phyloP scores from a whole-genome alignment of 2,329 filamentous ascomycete species.

The Venturia nashicola region DNA sequence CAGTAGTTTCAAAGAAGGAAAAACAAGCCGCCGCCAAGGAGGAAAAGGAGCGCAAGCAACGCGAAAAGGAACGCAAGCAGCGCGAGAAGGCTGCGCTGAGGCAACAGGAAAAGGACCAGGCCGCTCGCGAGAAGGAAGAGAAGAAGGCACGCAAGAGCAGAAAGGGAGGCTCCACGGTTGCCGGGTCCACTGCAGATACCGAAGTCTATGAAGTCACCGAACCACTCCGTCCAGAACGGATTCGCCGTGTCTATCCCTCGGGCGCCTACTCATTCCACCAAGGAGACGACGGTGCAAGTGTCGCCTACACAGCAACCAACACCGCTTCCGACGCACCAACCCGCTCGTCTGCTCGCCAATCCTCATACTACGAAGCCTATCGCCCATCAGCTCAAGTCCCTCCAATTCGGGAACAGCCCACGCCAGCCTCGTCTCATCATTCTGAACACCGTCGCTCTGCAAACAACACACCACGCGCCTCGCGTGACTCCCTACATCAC shows the following conservation, averaged over 20 bases:
- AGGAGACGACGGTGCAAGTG: slow-evolving; percentile 34
- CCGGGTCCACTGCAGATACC: neutral
- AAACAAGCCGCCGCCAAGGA: slow-evolving; percentile 37
- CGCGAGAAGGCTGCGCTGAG: slow-evolving; percentile 21
- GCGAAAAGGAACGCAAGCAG: slow-evolving; percentile 17
- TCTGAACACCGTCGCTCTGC: neutral
- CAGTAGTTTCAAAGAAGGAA: slow-evolving; percentile 16
- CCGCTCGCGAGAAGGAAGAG: slow-evolving; percentile 23
- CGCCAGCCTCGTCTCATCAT: slow-evolving; percentile 2
- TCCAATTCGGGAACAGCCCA: slow-evolving; percentile 7
- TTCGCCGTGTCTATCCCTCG: slow-evolving; percentile 23
- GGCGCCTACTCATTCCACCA: slow-evolving; percentile 33
- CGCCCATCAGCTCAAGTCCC: slow-evolving; percentile 3
- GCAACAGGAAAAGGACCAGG: slow-evolving; percentile 30
- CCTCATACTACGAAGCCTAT: slow-evolving; percentile 18
- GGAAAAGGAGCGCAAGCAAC: slow-evolving; percentile 21
- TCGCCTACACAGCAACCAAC: slow-evolving; percentile 28
- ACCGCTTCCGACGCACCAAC: slow-evolving; percentile 12
- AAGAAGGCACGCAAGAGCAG: slow-evolving; percentile 21
- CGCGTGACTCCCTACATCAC: neutral
- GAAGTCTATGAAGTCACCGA: slow-evolving; percentile 1
- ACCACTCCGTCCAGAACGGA: slow-evolving; percentile 10
- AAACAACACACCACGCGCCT: slow-evolving; percentile 1
- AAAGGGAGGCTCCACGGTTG: slow-evolving; percentile 14
- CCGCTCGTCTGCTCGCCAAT: slow-evolving; percentile 14